Conservation (phyloP, 305 asterid genomes). For the Euphrasia arctica region DNA sequence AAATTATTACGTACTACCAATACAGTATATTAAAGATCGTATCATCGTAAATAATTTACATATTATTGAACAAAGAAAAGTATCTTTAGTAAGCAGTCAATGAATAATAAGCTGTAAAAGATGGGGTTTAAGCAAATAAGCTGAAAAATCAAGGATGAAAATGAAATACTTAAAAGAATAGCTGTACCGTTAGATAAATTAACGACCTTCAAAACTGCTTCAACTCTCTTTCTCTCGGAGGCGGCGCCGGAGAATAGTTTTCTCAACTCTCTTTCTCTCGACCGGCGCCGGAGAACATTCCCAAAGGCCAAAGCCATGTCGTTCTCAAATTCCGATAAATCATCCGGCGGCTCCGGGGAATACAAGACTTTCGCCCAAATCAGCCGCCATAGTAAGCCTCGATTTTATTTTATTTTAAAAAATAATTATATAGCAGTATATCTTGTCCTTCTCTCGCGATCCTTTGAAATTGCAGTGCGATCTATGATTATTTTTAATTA, state of each 20-base stretch:
- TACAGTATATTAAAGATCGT: no score
- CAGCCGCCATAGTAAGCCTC: conserved; percentile 77
- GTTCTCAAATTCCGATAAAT: conserved; percentile 63
- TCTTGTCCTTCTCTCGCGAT: background rate
- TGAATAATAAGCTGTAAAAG: no score
- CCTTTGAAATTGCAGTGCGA: conserved; percentile 1
- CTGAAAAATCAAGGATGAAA: no score
- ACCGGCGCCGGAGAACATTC: conserved; percentile 23
- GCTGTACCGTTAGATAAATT: no score
- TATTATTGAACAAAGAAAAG: no score
- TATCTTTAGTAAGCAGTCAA: no score
- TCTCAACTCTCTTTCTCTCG: conserved; percentile 24
- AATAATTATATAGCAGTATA: background rate
- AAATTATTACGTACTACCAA: no score
- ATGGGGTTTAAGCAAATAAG: no score
- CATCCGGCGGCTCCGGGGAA: conserved; percentile 51
- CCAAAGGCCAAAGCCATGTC: conserved; percentile 34
- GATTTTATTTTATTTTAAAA: background rate
- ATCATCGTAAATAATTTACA: no score
- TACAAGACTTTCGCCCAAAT: conserved; percentile 76
- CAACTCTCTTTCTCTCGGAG: conserved; percentile 23
- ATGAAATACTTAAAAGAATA: no score
- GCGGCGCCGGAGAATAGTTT: conserved; percentile 20
- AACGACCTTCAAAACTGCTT: conserved; percentile 32
- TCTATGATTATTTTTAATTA: background rate